Base-by-base conservation (phyloP, 2,329 filamentous ascomycete species). In the Paracoccidioides brasiliensis region DNA sequence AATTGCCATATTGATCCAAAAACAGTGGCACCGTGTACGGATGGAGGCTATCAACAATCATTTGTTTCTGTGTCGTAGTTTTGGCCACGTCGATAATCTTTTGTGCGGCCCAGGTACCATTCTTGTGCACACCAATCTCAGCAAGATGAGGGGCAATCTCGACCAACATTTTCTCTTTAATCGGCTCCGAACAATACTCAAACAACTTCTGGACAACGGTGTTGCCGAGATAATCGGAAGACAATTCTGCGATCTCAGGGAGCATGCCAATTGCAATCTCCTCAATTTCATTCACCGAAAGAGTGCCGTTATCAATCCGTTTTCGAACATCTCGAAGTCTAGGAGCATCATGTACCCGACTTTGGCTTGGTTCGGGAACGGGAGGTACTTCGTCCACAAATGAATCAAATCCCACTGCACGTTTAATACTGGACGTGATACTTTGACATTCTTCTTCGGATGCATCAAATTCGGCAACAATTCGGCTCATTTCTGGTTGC, bases 141-240 rank as follows among this genome's bases (percentile, higher is more conserved):
- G 91, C 90, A 68, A 97, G 80, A 67, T 96, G 90, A 56, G 91
- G 90, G 2, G 87, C 83, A 64, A 98, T 95, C 66, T 90, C 83
- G 12, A 76, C 73, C 56, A 98, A 77, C 93, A 98, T 97, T 56
- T 86, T 85, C 69, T 96, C 90, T 64, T 94, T 90, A 44, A 91
- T 82, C 44, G 83, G 77, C 68, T 97, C 91, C 0, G 89, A 93
- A 74, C 93, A 97, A 73, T 88, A 89, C 70, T 98, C 91, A 67
- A 98, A 98, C 48, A 98, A 77, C 73, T 98, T 98, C 74, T 98
- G 93, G 15, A 98, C 91, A n/a, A 98, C 93, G 0, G 93, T 98
- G 74, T 98, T 98, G 63, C 93, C 93, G 37, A 98, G 80, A 65
- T 98, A 98, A 71, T 98, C 93, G 0, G 91, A 95, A 2, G 93